Conservation (phyloP, 805 yeast species). For the Jamesozyma lodderae region DNA sequence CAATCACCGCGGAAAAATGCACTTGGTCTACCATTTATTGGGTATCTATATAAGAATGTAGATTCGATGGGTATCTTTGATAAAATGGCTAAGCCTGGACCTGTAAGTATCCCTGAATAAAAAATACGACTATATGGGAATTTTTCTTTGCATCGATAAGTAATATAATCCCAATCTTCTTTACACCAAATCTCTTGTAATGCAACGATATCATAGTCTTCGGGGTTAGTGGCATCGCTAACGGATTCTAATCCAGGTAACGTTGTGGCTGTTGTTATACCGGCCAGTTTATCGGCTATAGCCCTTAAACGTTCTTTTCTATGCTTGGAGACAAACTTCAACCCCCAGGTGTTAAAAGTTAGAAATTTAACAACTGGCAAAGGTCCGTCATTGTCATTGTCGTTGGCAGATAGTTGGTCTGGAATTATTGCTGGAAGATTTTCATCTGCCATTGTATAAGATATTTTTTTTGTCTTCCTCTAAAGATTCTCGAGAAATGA, state of each 20-base stretch:
- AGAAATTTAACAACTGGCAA: conserved; percentile 43
- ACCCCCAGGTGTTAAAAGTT: conserved; percentile 83
- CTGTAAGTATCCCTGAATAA: conserved; percentile 77
- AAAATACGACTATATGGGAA: conserved; percentile 65
- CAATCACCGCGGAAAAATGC: conserved; percentile 95
- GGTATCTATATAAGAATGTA: conserved; percentile 74
- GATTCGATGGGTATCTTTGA: conserved; percentile 77
- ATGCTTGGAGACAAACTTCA: conserved; percentile 70
- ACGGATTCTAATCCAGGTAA: conserved; percentile 13
- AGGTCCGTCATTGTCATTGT: no score
- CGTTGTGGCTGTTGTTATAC: conserved; percentile 9
- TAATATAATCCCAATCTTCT: conserved; percentile 69
- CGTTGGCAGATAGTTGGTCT: not conserved
- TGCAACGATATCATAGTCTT: conserved; percentile 73
- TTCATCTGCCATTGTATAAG: no score
- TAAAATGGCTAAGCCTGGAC: conserved; percentile 85
- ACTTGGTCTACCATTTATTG: conserved; percentile 87
- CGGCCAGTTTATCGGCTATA: conserved; percentile 58
- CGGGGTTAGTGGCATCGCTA: conserved; percentile 21
- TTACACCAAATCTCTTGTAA: conserved; percentile 93
- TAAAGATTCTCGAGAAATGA: no score
- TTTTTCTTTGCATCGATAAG: conserved; percentile 32
- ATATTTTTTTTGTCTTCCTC: no score
- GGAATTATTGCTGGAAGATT: not conserved
- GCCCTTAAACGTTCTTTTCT: conserved; percentile 59